Percentiles rank a stretch among this genome's conserved stretches.
Evolutionary conservation across 768 basidiomycete species (phyloP).

Genomic region (Gautieria morchelliformis): DNA sequence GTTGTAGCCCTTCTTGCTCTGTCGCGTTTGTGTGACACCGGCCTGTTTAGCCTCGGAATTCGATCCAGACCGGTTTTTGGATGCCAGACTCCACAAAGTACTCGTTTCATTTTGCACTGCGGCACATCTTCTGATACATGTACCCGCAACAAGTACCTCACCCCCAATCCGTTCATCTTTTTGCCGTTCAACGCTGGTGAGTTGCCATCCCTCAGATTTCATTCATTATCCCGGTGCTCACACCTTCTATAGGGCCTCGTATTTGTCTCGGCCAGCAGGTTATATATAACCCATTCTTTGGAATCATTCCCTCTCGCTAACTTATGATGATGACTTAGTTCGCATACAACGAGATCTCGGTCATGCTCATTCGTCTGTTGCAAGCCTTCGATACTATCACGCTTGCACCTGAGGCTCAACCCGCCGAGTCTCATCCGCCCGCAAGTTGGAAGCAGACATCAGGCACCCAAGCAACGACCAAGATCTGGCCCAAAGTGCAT

Average conservation of each 20-base stretch:
- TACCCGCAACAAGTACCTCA: constrained; percentile 27
- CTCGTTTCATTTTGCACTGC: neutral
- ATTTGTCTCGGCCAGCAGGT: constrained; percentile 57
- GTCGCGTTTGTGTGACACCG: neutral
- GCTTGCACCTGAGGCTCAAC: constrained; percentile 30
- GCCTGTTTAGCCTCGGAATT: constrained; percentile 28
- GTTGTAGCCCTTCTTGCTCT: neutral
- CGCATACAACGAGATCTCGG: constrained; percentile 47
- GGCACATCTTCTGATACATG: neutral
- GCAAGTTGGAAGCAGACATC: constrained; percentile 31
- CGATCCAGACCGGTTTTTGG: constrained; percentile 56
- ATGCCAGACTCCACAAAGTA: constrained; percentile 38
- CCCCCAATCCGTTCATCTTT: constrained; percentile 58
- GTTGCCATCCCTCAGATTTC: neutral
- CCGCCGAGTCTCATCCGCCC: constrained; percentile 25
- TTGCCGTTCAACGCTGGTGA: constrained; percentile 52
- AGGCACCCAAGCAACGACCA: constrained; percentile 40
- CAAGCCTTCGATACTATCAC: constrained; percentile 37
- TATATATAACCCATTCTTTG: neutral
- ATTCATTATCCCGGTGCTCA: neutral
- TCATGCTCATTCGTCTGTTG: constrained; percentile 42
- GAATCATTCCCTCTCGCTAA: constrained; percentile 1
- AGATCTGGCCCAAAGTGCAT: constrained; percentile 27
- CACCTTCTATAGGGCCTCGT: constrained; percentile 30
- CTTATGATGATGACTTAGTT: constrained; percentile 23